Evolutionary conservation across 2,329 filamentous ascomycete species (phyloP), one percentile per base, ranked within the genome.

Genomic region (Exophiala lecanii-corni): DNA sequence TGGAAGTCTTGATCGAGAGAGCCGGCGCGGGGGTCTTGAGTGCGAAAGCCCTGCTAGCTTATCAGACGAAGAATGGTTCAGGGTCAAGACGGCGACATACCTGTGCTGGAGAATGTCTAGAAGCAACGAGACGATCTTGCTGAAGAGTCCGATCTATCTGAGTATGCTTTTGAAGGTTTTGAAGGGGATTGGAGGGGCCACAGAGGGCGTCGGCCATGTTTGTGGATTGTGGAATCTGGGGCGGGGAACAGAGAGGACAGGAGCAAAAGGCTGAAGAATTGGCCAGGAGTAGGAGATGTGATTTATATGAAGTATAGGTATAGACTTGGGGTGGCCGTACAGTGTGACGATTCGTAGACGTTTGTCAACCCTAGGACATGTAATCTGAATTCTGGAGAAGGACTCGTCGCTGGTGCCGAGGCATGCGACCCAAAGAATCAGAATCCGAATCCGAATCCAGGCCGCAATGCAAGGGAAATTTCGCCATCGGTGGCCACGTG

Each of bases 181-280:
- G 84, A 39, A 86, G 75, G 50, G 83, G 75, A 64, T 85, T 88
- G 9, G 84, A 85, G 13, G 84, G 83, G 46, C 85, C 84, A 61
- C 85, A 89, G 43, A 86, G 69, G 55, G 76, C 73, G 57, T 85
- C 81, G 39, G 77, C 71, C 81, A 85, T 85, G 55, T 53, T 68
- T 58, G 39, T n/a, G 34, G 33, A 4, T 25, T 28, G n/a, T 28
- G 25, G n/a, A n/a, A n/a, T 28, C 9, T 9, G 25, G n/a, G 9
- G 25, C 9, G 25, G n/a, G n/a, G 25, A 28, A 28, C 25, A 28
- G n/a, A 28, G 25, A 9, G 25, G 25, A 28, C 25, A 28, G 25
- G 25, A n/a, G n/a, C n/a, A n/a, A n/a, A n/a, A n/a, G n/a, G n/a
- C n/a, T n/a, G n/a, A n/a, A n/a, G n/a, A n/a, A n/a, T n/a, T n/a